A percentile compares a stretch with the other conserved stretches of the same genome.
phyloP scores from a whole-genome alignment of 2,329 filamentous ascomycete species.

The Xylaria sp. region DNA sequence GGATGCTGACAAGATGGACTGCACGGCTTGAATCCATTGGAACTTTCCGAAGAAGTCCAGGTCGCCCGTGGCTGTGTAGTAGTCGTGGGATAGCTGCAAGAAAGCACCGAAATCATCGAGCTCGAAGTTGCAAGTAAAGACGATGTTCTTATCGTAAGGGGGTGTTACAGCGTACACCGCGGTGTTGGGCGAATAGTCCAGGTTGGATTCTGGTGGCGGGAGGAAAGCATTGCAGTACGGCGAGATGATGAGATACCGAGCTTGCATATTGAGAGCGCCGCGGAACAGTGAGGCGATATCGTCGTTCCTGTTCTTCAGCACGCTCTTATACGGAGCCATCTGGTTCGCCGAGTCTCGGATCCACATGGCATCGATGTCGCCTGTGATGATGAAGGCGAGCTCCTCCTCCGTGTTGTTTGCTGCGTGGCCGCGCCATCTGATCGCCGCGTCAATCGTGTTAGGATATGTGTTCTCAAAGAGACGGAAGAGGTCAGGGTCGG shows the following conservation, averaged over 20 bases:
- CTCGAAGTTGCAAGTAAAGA: constrained; percentile 97
- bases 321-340: constrained; percentile 61
- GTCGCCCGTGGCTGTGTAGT: constrained; percentile 68
- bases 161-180: constrained; percentile 57
- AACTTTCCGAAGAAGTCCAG: constrained; percentile 66
- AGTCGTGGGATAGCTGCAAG: constrained; percentile 73
- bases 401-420: constrained; percentile 40
- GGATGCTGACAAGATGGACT: constrained; percentile 63
- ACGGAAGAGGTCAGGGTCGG: constrained; percentile 62
- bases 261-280: constrained; percentile 66
- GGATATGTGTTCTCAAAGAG: constrained; percentile 81
- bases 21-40: constrained; percentile 67
- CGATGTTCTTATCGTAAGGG: constrained; percentile 60
- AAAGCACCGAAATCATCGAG: constrained; percentile 87
- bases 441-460: constrained; percentile 76
- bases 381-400: constrained; percentile 75
- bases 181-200: constrained; percentile 53
- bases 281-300: constrained; percentile 64
- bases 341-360: constrained; percentile 76
- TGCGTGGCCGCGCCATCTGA: constrained; percentile 66
- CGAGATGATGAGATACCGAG: constrained; percentile 59
- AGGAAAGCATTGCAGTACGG: constrained; percentile 93
- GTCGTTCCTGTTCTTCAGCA: constrained; percentile 52
- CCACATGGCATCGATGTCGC: constrained; percentile 85
- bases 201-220: constrained; percentile 68